phyloP scores from a whole-genome alignment of 495 filamentous ascomycete genomes.

The Glutinoglossum americanum region DNA sequence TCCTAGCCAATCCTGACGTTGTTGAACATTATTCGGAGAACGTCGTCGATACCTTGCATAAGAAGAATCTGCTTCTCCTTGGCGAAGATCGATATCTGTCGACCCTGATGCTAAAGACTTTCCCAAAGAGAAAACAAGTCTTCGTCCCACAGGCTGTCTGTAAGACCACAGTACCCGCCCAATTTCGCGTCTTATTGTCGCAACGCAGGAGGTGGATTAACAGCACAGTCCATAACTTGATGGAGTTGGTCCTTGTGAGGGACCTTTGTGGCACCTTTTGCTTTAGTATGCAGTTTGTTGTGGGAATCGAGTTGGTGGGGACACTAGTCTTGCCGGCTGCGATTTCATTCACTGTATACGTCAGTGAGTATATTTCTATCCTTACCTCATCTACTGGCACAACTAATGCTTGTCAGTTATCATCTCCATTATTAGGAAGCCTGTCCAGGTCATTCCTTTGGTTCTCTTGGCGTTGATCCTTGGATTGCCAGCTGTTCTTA shows the following conservation, averaged over 20 bases:
- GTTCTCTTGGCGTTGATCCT: slow-evolving; percentile 81
- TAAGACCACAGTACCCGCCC: slow-evolving; percentile 90
- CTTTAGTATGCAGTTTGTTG: slow-evolving; percentile 99
- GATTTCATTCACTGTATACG: slow-evolving; percentile 91
- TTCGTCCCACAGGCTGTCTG: slow-evolving; percentile 97
- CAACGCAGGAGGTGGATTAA: slow-evolving; percentile 98
- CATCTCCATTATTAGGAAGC: slow-evolving; percentile 60
- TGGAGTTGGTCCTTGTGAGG: slow-evolving; percentile 87
- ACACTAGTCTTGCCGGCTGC: slow-evolving; percentile 89
- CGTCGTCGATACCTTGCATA: slow-evolving; percentile 95
- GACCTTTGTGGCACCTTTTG: slow-evolving; percentile 98
- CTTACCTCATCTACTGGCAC: not conserved
- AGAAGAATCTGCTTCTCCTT: slow-evolving; percentile 89
- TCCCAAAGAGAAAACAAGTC: slow-evolving; percentile 97
- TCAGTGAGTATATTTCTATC: slow-evolving; percentile 35
- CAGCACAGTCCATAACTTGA: slow-evolving; percentile 94
- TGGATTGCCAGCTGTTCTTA: slow-evolving; percentile 78
- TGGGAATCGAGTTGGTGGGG: slow-evolving; percentile 88
- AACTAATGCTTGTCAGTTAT: slow-evolving; percentile 33
- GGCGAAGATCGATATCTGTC: slow-evolving; percentile 95
- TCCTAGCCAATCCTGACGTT: slow-evolving; percentile 93
- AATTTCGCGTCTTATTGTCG: slow-evolving; percentile 78
- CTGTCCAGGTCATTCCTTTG: slow-evolving; percentile 82
- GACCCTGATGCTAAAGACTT: slow-evolving; percentile 94
- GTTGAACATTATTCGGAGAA: slow-evolving; percentile 99